These are phyloP conservation scores for Trichoderma sp. DNA, from an alignment of 2,329 filamentous ascomycete species.

Conservation along the genomic window DNA sequence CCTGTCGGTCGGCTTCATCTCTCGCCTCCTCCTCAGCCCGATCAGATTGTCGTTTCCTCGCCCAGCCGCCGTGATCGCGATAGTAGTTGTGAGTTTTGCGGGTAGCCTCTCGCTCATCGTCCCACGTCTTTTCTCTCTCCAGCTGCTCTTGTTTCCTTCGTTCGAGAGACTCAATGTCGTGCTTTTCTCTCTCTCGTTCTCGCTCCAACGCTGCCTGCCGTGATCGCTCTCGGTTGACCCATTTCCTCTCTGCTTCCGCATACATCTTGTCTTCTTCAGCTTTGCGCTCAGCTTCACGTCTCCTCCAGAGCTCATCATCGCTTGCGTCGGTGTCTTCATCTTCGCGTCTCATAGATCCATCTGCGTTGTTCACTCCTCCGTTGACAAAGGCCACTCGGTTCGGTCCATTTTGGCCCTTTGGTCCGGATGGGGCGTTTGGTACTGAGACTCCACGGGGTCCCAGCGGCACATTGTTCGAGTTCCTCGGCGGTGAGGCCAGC, in stretches of 20 bases:
- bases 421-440: slow-evolving; percentile 69
- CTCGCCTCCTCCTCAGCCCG: slow-evolving; percentile 69
- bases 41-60: slow-evolving; percentile 72
- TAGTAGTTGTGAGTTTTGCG: slow-evolving; percentile 80
- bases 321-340: slow-evolving; percentile 86
- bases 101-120: slow-evolving; percentile 79
- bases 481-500: slow-evolving; percentile 66
- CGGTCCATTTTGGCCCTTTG: slow-evolving; percentile 62
- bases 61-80: slow-evolving; percentile 79
- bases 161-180: slow-evolving; percentile 65
- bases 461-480: slow-evolving; percentile 56
- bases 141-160: slow-evolving; percentile 69
- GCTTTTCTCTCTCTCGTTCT: slow-evolving; percentile 75
- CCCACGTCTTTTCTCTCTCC: slow-evolving; percentile 65
- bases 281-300: slow-evolving; percentile 67
- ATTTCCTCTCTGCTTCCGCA: slow-evolving; percentile 81
- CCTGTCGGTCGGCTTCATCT: slow-evolving; percentile 78
- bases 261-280: slow-evolving; percentile 78
- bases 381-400: slow-evolving; percentile 74
- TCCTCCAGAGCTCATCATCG: slow-evolving; percentile 78
- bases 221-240: slow-evolving; percentile 84
- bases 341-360: slow-evolving; percentile 58
- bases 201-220: slow-evolving; percentile 81
- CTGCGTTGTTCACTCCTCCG: slow-evolving; percentile 64
- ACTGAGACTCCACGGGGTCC: slow-evolving; percentile 47